Evolutionary conservation across 345 rosid species (phyloP).

Genomic region (Balakata baccata): DNA sequence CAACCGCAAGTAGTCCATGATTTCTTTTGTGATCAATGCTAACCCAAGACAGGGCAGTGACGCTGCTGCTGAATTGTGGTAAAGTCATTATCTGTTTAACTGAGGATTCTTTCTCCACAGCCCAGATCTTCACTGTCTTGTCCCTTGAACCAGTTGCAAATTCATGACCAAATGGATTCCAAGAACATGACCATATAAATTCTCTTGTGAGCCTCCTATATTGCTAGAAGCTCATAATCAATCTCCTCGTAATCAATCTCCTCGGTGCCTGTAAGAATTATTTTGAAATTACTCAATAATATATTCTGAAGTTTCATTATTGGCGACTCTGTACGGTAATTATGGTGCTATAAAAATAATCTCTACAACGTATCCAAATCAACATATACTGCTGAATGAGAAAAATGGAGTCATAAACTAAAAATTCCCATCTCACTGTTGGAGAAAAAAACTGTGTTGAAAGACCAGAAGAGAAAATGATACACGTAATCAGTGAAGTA

Average conservation of each 20-base stretch:
- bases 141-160: constrained; percentile 94
- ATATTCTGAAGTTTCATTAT: background rate
- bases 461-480: background rate
- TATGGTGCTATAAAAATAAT: background rate
- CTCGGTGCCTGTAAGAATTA: constrained; percentile 32
- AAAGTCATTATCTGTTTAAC: constrained; percentile 54
- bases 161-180: constrained; percentile 88
- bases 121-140: constrained; percentile 92
- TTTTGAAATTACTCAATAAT: background rate
- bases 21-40: constrained; percentile 53
- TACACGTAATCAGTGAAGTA: background rate
- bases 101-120: constrained; percentile 38
- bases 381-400: background rate
- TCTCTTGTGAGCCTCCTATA: constrained; percentile 89
- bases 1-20: constrained; percentile 61
- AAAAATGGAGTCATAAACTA: background rate
- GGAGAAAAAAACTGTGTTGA: background rate
- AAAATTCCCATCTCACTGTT: background rate
- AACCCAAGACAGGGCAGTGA: constrained; percentile 80
- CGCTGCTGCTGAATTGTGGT: constrained; percentile 70
- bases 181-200: constrained; percentile 95
- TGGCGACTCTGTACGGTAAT: background rate
- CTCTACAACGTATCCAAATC: background rate
- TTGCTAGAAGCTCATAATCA: constrained; percentile 52
- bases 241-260: constrained; percentile 46